Conservation (phyloP, 768 basidiomycete species). For the Sarcodon sp. region DNA sequence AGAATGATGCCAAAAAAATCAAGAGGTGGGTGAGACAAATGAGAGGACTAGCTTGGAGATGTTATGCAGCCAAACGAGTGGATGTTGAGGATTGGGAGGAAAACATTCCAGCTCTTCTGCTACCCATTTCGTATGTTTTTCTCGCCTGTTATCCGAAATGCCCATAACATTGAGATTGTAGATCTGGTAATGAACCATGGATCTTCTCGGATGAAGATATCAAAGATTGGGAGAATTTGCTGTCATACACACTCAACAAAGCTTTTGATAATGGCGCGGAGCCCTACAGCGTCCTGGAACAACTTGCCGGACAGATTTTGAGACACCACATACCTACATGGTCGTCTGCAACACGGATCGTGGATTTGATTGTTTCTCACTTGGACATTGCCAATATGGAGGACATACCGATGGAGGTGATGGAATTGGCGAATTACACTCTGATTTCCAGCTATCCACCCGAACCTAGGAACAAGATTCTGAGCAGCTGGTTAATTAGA, state of each 20-base stretch:
- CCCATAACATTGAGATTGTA: conserved; percentile 17
- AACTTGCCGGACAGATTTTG: conserved; percentile 35
- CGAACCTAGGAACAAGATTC: conserved; percentile 34
- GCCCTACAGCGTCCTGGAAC: conserved; percentile 36
- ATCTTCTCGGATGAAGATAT: conserved; percentile 41
- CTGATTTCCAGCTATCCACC: conserved; percentile 58
- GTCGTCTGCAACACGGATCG: conserved; percentile 35
- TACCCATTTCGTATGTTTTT: background rate
- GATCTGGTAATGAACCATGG: conserved; percentile 24
- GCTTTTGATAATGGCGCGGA: conserved; percentile 53
- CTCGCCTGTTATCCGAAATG: background rate
- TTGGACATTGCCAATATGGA: conserved; percentile 36
- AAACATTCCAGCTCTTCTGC: conserved; percentile 12
- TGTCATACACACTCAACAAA: conserved; percentile 35
- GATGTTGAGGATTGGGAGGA: conserved; percentile 38
- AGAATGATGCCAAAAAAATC: background rate
- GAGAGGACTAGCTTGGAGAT: conserved; percentile 42
- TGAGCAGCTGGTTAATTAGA: conserved; percentile 49
- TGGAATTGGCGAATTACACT: conserved; percentile 49
- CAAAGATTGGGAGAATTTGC: conserved; percentile 44
- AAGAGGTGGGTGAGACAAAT: conserved; percentile 6
- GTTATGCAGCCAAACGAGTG: conserved; percentile 44
- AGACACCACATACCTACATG: conserved; percentile 23
- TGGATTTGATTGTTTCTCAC: conserved; percentile 47
- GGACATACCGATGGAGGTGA: conserved; percentile 37